phyloP scores from a whole-genome alignment of 2,329 filamentous ascomycete species.

The Colletotrichum sp. region DNA sequence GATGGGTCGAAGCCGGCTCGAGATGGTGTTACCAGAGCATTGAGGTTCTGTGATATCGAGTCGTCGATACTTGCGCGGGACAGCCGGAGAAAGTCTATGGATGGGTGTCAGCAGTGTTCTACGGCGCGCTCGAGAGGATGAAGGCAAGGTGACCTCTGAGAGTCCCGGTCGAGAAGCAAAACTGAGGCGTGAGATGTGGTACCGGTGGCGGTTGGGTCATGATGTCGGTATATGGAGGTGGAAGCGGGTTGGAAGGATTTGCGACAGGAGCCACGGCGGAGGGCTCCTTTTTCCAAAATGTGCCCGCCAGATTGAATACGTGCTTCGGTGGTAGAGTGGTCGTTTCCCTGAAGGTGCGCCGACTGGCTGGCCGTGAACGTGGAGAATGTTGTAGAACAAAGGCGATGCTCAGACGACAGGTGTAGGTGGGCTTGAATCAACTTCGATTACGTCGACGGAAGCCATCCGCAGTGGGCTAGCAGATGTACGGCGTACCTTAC shows the following conservation, averaged over 20 bases:
- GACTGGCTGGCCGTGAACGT: not conserved
- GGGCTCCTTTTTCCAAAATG: conserved; percentile 52
- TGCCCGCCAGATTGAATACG: conserved; percentile 48
- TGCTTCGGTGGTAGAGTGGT: not conserved
- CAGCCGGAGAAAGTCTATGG: conserved; percentile 84
- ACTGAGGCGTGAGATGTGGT: conserved; percentile 71
- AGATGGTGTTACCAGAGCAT: conserved; percentile 82
- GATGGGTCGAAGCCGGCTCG: conserved; percentile 76
- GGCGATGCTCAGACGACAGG: not conserved
- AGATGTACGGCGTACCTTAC: not conserved
- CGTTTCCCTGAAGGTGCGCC: not conserved
- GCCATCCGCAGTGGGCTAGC: not conserved
- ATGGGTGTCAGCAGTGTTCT: not conserved
- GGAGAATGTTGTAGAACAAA: not conserved
- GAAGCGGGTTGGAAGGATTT: conserved; percentile 30
- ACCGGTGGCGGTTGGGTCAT: conserved; percentile 52
- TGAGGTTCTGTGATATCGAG: conserved; percentile 90
- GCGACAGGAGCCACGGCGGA: conserved; percentile 43
- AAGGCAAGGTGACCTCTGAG: conserved; percentile 63
- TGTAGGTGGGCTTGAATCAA: not conserved
- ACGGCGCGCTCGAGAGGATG: not conserved
- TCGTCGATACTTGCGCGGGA: conserved; percentile 89
- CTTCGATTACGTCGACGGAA: conserved; percentile 1
- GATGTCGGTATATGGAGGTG: conserved; percentile 36
- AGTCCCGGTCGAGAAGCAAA: conserved; percentile 76